A percentile compares a stretch with the other conserved stretches of the same genome.
Conservation (phyloP, 345 rosid species). For the Psidium guajava region DNA sequence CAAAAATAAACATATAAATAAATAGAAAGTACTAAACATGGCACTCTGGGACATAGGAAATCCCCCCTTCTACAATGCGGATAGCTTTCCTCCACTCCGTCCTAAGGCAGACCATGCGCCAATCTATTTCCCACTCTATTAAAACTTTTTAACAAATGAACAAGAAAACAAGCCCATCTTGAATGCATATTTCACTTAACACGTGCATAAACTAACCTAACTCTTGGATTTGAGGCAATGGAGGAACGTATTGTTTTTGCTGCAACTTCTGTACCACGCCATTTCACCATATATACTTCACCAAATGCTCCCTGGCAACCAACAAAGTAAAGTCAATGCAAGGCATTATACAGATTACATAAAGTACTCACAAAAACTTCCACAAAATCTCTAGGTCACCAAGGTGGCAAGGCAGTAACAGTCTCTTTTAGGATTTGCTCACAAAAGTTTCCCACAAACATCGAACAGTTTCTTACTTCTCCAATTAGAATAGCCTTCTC, state of each 20-base stretch:
- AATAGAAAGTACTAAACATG: too few relatives aligned
- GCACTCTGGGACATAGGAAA: too few relatives aligned
- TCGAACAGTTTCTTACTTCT: slow-evolving; percentile 24
- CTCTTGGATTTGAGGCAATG: slow-evolving; percentile 50
- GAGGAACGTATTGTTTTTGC: slow-evolving; percentile 61
- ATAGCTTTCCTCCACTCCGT: too few relatives aligned
- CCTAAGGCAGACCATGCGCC: too few relatives aligned
- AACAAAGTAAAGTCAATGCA: neutral
- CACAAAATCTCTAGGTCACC: neutral
- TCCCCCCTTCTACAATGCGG: too few relatives aligned
- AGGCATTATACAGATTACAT: neutral
- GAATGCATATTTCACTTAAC: neutral
- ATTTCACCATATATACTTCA: slow-evolving; percentile 50
- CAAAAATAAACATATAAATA: too few relatives aligned
- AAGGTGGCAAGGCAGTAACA: neutral
- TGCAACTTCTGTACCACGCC: slow-evolving; percentile 62
- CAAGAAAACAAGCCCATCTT: neutral
- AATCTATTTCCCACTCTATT: too few relatives aligned
- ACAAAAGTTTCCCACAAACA: neutral
- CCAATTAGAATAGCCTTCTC: slow-evolving; percentile 36
- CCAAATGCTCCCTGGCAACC: slow-evolving; percentile 43
- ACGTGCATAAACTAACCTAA: slow-evolving; percentile 27
- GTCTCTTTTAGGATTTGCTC: neutral
- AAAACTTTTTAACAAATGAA: neutral
- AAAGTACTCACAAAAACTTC: neutral